Base-by-base conservation (phyloP, 441 rosid genomes). In the Raphanus hybrid region DNA sequence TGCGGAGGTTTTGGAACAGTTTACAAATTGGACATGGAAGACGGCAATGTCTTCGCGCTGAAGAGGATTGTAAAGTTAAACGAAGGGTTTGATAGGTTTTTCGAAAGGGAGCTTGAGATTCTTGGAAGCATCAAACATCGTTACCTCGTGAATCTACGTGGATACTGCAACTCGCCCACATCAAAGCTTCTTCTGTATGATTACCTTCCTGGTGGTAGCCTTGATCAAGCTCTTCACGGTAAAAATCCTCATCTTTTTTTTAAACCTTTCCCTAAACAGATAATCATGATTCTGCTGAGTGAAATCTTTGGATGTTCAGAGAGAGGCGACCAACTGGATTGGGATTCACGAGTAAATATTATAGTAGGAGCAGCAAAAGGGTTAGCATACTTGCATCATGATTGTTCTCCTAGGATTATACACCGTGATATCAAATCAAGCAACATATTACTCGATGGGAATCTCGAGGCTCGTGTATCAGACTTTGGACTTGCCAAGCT, bases 351-450 rank as follows among this genome's bases (percentile, higher is more conserved):
- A 11, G 85, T 94, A 78, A 94, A 89, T 81, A 88, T 96, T 59
- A 92, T 96, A 43, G 75, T 92, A 81, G 99, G 98, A 84, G 99
- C 99, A 41, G 97, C 99, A 7, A 96, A 91, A 85, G 99, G 99
- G 74, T 85, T 96, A 82, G 93, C 99, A 35, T 96, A 94, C 79
- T 83, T 96, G 86, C 99, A 94, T 82, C 99, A 96, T 35, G 98
- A 96, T 84, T 94, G 99, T 83, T 94, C 96, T 71, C 98, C 98
- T 29, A 90, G 99, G 85, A 96, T 96, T 84, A 90, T 96, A 86
- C 99, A 96, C 76, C 98, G 98, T 48, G 99, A 96, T 87, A 96
- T 96, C 77, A 96, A 96, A 81, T 86, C 99, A 0, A 92, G 99
- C 86, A 96, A 92, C 81, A 96, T 96, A 75, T 78, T 96, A 86